These are phyloP conservation scores for Malassezia nana DNA, from an alignment of 1,284 basidiomycete species.

Conservation along the genomic window DNA sequence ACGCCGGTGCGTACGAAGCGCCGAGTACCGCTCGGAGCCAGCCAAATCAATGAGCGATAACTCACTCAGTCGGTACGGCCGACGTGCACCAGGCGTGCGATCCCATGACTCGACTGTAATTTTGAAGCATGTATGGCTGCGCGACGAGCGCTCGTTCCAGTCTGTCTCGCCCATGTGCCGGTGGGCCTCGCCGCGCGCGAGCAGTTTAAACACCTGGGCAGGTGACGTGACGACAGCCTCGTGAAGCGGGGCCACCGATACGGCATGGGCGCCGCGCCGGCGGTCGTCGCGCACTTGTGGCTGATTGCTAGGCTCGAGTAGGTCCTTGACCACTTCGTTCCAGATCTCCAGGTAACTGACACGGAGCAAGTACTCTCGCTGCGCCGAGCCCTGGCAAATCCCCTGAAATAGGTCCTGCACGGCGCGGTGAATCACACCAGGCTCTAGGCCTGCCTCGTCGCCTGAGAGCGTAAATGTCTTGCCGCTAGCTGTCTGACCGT, in stretches of 20 bases:
- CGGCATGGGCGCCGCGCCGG: slow-evolving; percentile 29
- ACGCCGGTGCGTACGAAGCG: slow-evolving; percentile 28
- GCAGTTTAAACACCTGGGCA: slow-evolving; percentile 70
- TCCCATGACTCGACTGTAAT: slow-evolving; percentile 49
- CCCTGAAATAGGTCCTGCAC: slow-evolving; percentile 48
- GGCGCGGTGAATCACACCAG: slow-evolving; percentile 38
- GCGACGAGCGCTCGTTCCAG: slow-evolving; percentile 87
- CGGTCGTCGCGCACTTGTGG: slow-evolving; percentile 38
- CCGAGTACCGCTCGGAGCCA: slow-evolving; percentile 75
- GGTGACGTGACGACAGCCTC: slow-evolving; percentile 86
- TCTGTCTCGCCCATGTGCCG: slow-evolving; percentile 86
- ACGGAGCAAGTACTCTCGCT: slow-evolving; percentile 78
- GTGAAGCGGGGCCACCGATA: slow-evolving; percentile 60
- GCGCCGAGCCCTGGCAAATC: slow-evolving; percentile 44
- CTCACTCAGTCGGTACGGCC: slow-evolving; percentile 25
- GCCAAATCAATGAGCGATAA: slow-evolving; percentile 88
- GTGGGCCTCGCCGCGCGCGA: slow-evolving; percentile 74
- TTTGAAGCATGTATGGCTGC: slow-evolving; percentile 68
- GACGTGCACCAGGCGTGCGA: slow-evolving; percentile 10
- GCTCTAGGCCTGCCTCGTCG: slow-evolving; percentile 50
- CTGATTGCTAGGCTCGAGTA: slow-evolving; percentile 63
- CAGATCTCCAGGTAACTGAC: slow-evolving; percentile 94
- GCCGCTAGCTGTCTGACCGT: slow-evolving; percentile 49
- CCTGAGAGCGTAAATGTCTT: slow-evolving; percentile 34
- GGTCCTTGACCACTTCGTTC: slow-evolving; percentile 82